phyloP scores from a whole-genome alignment of 495 filamentous ascomycete species.

The Daldinia loculata region DNA sequence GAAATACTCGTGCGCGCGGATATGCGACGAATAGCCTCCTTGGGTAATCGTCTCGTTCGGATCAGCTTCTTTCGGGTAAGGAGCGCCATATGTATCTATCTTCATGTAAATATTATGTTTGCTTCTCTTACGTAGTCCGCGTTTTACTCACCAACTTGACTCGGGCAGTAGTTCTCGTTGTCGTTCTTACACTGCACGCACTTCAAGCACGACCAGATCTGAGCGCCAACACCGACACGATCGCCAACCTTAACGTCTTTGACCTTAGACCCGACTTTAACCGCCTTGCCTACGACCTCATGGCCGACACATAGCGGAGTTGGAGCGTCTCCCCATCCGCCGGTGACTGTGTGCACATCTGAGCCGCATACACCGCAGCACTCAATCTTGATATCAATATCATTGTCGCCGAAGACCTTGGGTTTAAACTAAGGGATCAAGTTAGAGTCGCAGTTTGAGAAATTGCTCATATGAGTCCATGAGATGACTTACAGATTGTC shows the following conservation, averaged over 20 bases:
- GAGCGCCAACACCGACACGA: constrained; percentile 82
- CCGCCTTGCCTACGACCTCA: constrained; percentile 75
- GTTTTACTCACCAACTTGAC: constrained; percentile 56
- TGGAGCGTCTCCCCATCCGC: constrained; percentile 75
- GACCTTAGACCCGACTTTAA: constrained; percentile 75
- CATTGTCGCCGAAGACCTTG: constrained; percentile 78
- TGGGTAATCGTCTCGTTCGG: constrained; percentile 44
- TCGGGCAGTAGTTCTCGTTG: constrained; percentile 83
- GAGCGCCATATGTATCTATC: constrained; percentile 65
- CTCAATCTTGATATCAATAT: constrained; percentile 50
- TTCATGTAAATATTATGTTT: not conserved
- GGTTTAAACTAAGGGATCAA: constrained; percentile 68
- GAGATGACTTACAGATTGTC: constrained; percentile 62
- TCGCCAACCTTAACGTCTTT: constrained; percentile 71
- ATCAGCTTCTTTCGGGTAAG: constrained; percentile 60
- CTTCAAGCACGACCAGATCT: constrained; percentile 75
- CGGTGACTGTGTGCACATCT: constrained; percentile 80
- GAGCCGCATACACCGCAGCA: constrained; percentile 81
- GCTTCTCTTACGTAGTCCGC: not conserved
- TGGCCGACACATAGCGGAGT: constrained; percentile 78
- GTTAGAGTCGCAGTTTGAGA: not conserved
- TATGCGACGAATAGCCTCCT: constrained; percentile 60
- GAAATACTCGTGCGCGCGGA: constrained; percentile 80
- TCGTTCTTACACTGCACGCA: constrained; percentile 53
- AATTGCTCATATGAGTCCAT: not conserved